Base-by-base conservation (phyloP, 2,329 filamentous ascomycete genomes). In the Pestalotiopsis fici region DNA sequence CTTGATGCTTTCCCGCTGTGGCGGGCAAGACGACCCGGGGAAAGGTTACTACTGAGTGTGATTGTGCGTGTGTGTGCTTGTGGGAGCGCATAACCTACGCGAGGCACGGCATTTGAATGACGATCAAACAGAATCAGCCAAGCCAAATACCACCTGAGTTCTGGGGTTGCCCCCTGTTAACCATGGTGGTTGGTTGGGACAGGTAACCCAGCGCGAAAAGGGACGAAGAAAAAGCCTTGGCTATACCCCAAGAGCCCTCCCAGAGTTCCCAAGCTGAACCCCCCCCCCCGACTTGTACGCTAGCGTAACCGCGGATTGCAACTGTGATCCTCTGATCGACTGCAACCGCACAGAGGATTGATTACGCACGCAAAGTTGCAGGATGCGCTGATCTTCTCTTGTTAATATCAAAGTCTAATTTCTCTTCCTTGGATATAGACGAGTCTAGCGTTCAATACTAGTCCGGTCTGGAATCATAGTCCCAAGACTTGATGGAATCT, bases 321-420 rank as follows among this genome's bases (percentile, higher is more conserved):
- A 62, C 27, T 60, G 27, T 23, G 37, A 47, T 47, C 59, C 37
- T 27, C n/a, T 21, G 59, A 62, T 62, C 37, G 59, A 62, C 57
- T 62, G 59, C 35, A 43, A 50, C 39, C 59, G 59, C 59, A 47
- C 59, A 28, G 59, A 47, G n/a, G 57, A 57, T 31, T 27, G 57
- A 35, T 60, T 60, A 60, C 57, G 57, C 27, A 60, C 27, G 57
- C 57, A 21, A n/a, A 35, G 31, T 62, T 50, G 39, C 35, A 21
- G 37, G 59, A 21, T 25, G 21, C 31, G 35, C 39, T 23, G 59
- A 62, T 62, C 59, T 27, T 35, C 23, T 15, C 3, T 39, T 15
- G 15, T 31, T 21, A 60, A n/a, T 60, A 35, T 23, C 11, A 60
- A 18, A 23, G 37, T n/a, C 31, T 12, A 60, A 35, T 35, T 35